Percentiles rank a stretch among this genome's conserved stretches.
phyloP scores from a whole-genome alignment of 2,329 filamentous ascomycete species.

The Ophiostoma novo-ulmi region DNA sequence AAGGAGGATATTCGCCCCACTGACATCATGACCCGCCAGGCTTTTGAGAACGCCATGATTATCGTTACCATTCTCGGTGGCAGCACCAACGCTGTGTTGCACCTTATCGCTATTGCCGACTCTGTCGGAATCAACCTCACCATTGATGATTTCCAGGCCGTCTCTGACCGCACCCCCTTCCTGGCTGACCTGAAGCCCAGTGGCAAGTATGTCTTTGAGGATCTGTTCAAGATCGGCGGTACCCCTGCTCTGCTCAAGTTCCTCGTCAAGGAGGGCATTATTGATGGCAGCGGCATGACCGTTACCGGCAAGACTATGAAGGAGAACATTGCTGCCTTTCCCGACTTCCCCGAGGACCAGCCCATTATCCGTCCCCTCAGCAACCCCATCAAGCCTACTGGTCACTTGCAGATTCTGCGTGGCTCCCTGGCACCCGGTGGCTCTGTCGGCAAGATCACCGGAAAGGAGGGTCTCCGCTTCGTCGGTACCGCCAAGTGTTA shows the following conservation, averaged over 20 bases:
- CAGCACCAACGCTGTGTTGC: conserved; percentile 80
- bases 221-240: conserved; percentile 78
- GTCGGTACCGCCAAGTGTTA: conserved; percentile 76
- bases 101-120: conserved; percentile 79
- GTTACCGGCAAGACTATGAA: conserved; percentile 87
- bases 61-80: conserved; percentile 77
- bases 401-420: conserved; percentile 82
- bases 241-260: conserved; percentile 84
- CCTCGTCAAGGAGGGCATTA: conserved; percentile 73
- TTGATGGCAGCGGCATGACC: conserved; percentile 74
- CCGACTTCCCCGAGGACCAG: conserved; percentile 70
- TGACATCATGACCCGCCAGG: conserved; percentile 73
- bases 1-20: conserved; percentile 70
- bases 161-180: conserved; percentile 73
- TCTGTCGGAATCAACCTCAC: conserved; percentile 75
- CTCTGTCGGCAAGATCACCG: conserved; percentile 88
- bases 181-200: conserved; percentile 79
- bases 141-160: conserved; percentile 79
- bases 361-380: conserved; percentile 73
- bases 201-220: conserved; percentile 81
- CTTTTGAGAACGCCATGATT: conserved; percentile 82
- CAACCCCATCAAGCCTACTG: conserved; percentile 81
- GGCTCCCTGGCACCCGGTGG: conserved; percentile 82
- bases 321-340: conserved; percentile 73
- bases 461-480: conserved; percentile 84